A percentile compares a stretch with the other conserved stretches of the same genome.
phyloP scores from a whole-genome alignment of 164 flowering plant genomes.

The Sedum album region DNA sequence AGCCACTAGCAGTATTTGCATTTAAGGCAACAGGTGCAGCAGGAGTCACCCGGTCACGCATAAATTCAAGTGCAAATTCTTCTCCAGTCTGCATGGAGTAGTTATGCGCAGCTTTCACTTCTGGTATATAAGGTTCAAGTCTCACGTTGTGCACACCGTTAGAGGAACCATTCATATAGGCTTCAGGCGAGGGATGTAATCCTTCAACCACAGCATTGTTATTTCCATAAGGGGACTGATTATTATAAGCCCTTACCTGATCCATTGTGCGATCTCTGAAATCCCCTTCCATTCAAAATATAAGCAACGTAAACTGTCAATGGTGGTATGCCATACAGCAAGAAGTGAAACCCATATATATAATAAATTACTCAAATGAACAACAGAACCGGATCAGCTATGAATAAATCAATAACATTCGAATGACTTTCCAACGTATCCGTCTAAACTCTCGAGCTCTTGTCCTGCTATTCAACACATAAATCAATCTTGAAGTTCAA shows the following conservation, averaged over 20 bases:
- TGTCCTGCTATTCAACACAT: background rate
- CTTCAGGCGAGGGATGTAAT: constrained; percentile 24
- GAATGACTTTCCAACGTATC: background rate
- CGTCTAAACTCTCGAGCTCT: background rate
- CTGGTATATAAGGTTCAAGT: constrained; percentile 22
- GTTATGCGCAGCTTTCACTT: constrained; percentile 31
- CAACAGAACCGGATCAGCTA: background rate
- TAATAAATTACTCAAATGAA: background rate
- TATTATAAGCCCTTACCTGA: constrained; percentile 17
- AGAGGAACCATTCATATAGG: constrained; percentile 19
- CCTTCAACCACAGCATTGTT: constrained; percentile 28
- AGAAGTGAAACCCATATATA: background rate
- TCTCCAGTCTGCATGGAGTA: constrained; percentile 44
- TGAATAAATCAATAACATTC: background rate
- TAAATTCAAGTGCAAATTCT: constrained; percentile 42
- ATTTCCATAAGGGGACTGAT: constrained; percentile 16
- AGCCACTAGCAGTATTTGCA: constrained; percentile 17
- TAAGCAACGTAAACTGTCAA: background rate
- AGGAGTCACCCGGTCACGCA: constrained; percentile 29
- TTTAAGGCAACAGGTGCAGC: constrained; percentile 13
- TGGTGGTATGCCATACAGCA: background rate
- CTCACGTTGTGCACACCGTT: constrained; percentile 20
- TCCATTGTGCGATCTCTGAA: constrained; percentile 23
- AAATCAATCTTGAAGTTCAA: background rate
- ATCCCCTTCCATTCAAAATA: background rate